phyloP scores from a whole-genome alignment of 148 eudicot genomes.

The Amaranthus cruentus region DNA sequence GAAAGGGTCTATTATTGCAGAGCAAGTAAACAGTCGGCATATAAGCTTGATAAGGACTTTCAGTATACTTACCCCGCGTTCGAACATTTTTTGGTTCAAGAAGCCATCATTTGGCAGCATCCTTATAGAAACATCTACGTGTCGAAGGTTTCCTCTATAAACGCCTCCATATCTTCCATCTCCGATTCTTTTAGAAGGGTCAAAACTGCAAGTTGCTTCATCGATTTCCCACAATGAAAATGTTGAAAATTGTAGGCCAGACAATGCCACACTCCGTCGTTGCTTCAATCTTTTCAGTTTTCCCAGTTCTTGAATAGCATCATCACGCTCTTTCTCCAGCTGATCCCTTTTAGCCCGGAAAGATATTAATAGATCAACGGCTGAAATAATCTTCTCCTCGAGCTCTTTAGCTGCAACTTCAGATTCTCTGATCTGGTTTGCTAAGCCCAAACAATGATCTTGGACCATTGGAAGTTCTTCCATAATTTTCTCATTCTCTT shows the following conservation, averaged over 20 bases:
- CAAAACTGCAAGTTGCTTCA: slow-evolving; percentile 68
- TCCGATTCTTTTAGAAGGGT: slow-evolving; percentile 62
- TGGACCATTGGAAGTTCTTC: slow-evolving; percentile 47
- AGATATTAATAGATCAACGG: slow-evolving; percentile 59
- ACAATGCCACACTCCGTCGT: slow-evolving; percentile 18
- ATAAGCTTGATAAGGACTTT: neutral
- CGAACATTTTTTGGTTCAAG: slow-evolving; percentile 48
- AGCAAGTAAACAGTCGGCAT: too few species aligned
- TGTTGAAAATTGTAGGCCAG: slow-evolving; percentile 34
- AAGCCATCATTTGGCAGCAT: slow-evolving; percentile 72
- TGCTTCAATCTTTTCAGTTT: slow-evolving; percentile 27
- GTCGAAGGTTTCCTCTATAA: slow-evolving; percentile 57
- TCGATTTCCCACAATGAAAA: slow-evolving; percentile 60
- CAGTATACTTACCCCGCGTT: slow-evolving; percentile 44
- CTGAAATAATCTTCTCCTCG: slow-evolving; percentile 69
- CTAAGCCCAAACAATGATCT: slow-evolving; percentile 43
- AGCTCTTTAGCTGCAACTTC: slow-evolving; percentile 41
- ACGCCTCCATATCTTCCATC: slow-evolving; percentile 70
- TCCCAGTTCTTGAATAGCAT: slow-evolving; percentile 35
- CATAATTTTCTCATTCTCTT: slow-evolving; percentile 34
- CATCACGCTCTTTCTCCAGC: slow-evolving; percentile 46
- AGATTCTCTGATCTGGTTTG: slow-evolving; percentile 45
- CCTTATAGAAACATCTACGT: slow-evolving; percentile 69
- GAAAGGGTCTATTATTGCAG: too few species aligned
- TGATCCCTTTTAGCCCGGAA: slow-evolving; percentile 57